A percentile compares a stretch with the other conserved stretches of the same genome.
These are phyloP conservation scores for Pythium utonaiense DNA, from an alignment of 352 stramenopile species.

Conservation along the genomic window DNA sequence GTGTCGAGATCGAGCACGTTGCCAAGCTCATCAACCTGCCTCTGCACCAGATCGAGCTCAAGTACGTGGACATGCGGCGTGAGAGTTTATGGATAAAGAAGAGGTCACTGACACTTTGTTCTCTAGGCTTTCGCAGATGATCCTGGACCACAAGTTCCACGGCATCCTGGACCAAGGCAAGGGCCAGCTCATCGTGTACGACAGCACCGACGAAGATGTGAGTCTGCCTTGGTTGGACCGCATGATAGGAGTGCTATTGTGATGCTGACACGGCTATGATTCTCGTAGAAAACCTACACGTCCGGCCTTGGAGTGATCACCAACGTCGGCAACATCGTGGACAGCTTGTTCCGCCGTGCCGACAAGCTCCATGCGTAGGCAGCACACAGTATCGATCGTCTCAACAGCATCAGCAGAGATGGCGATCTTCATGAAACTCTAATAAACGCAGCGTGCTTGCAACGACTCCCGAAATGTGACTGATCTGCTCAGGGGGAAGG, in stretches of 20 bases:
- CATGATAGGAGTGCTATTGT: constrained; percentile 2
- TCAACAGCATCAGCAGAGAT: background rate
- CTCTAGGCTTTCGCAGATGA: constrained; percentile 98
- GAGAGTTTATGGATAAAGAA: background rate
- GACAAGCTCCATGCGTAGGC: constrained; percentile 79
- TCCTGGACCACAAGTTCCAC: constrained; percentile 98
- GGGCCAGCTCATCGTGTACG: constrained; percentile 98
- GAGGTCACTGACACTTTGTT: background rate
- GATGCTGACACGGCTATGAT: constrained; percentile 10
- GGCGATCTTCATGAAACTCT: background rate
- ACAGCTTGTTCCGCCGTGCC: constrained; percentile 90
- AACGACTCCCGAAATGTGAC: no score
- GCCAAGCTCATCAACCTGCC: constrained; percentile 97
- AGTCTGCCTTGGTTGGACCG: constrained; percentile 18
- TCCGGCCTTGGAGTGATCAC: constrained; percentile 94
- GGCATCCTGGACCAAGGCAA: constrained; percentile 99
- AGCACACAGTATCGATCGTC: background rate
- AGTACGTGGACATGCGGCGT: constrained; percentile 34
- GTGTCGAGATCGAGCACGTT: constrained; percentile 96
- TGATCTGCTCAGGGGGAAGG: no score
- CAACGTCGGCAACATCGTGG: constrained; percentile 96
- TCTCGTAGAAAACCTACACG: constrained; percentile 86
- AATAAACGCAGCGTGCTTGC: background rate
- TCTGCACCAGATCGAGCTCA: constrained; percentile 75
- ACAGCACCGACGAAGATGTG: constrained; percentile 91